Conservation (phyloP, 192 early-diverging fungal genomes). For the Gaertneriomyces sp. region DNA sequence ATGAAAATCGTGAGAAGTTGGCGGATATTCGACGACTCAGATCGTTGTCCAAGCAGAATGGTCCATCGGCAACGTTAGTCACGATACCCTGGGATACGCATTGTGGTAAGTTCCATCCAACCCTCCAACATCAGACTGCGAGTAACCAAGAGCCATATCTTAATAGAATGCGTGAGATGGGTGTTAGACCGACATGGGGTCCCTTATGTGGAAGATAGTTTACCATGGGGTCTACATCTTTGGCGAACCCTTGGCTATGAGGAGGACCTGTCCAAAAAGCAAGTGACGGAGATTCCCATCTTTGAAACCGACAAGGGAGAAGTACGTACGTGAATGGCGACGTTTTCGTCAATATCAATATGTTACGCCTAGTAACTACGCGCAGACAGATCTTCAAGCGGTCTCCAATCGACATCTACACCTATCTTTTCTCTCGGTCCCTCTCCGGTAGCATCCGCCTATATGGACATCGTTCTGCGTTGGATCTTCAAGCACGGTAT, state of each 20-base stretch:
- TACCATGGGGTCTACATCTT: slow-evolving; percentile 42
- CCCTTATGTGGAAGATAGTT: slow-evolving; percentile 31
- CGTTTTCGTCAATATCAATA: too few species aligned
- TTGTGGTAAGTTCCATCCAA: slow-evolving; percentile 17
- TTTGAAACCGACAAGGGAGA: slow-evolving; percentile 42
- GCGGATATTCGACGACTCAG: slow-evolving; percentile 16
- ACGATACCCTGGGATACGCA: slow-evolving; percentile 33
- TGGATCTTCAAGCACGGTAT: slow-evolving; percentile 36
- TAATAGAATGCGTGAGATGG: slow-evolving; percentile 41
- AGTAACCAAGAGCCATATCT: not conserved
- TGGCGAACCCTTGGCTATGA: slow-evolving; percentile 32
- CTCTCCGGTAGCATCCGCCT: slow-evolving; percentile 38
- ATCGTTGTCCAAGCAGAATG: slow-evolving; percentile 6
- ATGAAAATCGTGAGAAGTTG: not conserved
- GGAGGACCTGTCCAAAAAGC: slow-evolving; percentile 28
- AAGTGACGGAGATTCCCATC: slow-evolving; percentile 38
- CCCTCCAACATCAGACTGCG: not conserved
- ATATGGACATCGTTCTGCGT: slow-evolving; percentile 30
- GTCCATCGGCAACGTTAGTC: slow-evolving; percentile 16
- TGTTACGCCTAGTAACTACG: too few species aligned
- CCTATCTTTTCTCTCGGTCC: slow-evolving; percentile 47
- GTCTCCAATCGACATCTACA: slow-evolving; percentile 39
- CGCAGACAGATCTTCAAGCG: slow-evolving; percentile 37
- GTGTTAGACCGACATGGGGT: slow-evolving; percentile 44
- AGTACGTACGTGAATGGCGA: slow-evolving; percentile 19